Percentiles rank a stretch among this genome's conserved stretches.
Conservation (phyloP, 2,329 filamentous ascomycete genomes). For the Tricladium varicosporioides region DNA sequence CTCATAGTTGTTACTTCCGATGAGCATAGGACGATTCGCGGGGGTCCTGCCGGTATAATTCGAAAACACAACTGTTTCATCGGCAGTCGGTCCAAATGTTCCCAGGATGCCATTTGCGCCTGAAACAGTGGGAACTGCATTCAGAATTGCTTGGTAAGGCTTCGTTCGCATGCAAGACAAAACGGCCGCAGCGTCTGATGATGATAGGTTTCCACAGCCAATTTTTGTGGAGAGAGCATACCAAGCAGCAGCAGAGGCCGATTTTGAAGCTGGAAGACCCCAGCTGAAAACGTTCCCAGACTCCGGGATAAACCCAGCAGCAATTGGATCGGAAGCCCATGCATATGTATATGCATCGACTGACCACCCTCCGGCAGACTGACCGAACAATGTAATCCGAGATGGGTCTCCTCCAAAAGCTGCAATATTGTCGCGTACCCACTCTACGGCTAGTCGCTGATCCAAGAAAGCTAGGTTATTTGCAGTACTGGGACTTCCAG, state of each 20-base stretch:
- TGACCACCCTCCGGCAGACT: constrained; percentile 57
- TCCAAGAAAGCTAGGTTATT: constrained; percentile 62
- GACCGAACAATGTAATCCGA: constrained; percentile 54
- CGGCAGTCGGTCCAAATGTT: constrained; percentile 29
- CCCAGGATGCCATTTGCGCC: constrained; percentile 18
- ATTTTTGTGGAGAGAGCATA: constrained; percentile 24
- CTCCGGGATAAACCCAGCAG: constrained; percentile 31
- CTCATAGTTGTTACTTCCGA: constrained; percentile 37
- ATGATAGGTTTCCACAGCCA: constrained; percentile 30
- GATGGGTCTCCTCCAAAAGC: constrained; percentile 57
- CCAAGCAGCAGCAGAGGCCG: constrained; percentile 22
- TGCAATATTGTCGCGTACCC: constrained; percentile 59
- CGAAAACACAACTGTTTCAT: constrained; percentile 29
- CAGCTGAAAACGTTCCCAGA: constrained; percentile 33
- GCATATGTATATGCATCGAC: constrained; percentile 37
- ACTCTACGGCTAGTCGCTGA: constrained; percentile 56
- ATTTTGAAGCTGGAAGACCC: constrained; percentile 24
- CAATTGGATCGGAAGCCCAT: constrained; percentile 33
- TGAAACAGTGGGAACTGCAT: constrained; percentile 16
- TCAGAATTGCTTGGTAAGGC: constrained; percentile 18
- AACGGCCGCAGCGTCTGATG: constrained; percentile 19
- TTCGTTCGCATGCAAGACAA: constrained; percentile 30
- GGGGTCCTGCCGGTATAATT: constrained; percentile 27
- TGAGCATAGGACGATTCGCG: constrained; percentile 29
- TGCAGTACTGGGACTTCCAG: constrained; percentile 29